Percentiles rank a stretch among this genome's conserved stretches.
Evolutionary conservation across 768 basidiomycete genomes (phyloP).

Genomic region (Lactifluus volemus): DNA sequence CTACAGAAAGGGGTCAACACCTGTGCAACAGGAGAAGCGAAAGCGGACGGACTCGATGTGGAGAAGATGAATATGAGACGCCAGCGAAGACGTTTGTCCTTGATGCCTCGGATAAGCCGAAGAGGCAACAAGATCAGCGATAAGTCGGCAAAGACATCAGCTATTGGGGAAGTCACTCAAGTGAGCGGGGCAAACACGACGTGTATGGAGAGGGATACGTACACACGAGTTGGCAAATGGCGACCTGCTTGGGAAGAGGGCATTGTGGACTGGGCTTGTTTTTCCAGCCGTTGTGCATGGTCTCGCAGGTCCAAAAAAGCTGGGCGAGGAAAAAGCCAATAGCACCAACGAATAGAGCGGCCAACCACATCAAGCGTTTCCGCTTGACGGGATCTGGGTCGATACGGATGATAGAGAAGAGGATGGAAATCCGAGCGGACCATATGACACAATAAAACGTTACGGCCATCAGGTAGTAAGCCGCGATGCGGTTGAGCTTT

Average conservation of each 20-base stretch:
- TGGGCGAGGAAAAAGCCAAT: conserved; percentile 36
- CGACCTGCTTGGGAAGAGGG: conserved; percentile 37
- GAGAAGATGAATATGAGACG: conserved; percentile 45
- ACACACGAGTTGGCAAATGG: conserved; percentile 46
- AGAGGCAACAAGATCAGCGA: conserved; percentile 40
- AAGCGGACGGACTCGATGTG: conserved; percentile 33
- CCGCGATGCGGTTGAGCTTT: conserved; percentile 20
- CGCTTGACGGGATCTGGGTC: conserved; percentile 30
- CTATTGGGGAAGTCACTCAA: conserved; percentile 22
- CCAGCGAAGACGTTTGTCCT: conserved; percentile 31
- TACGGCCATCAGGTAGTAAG: conserved; percentile 25
- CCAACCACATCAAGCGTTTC: conserved; percentile 14
- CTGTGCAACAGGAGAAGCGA: background rate
- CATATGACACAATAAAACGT: conserved; percentile 25
- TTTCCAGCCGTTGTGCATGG: conserved; percentile 33
- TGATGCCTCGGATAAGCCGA: conserved; percentile 36
- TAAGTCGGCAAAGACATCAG: conserved; percentile 39
- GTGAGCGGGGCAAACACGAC: background rate
- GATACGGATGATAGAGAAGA: conserved; percentile 48
- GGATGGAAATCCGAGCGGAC: conserved; percentile 39
- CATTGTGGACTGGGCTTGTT: conserved; percentile 31
- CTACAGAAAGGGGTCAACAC: background rate
- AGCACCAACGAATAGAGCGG: conserved; percentile 25
- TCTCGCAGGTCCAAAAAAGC: conserved; percentile 37
- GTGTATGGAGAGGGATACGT: conserved; percentile 20